A percentile compares a stretch with the other conserved stretches of the same genome.
phyloP scores from a whole-genome alignment of 352 stramenopile genomes.

The Phytophthora boehmeriae region DNA sequence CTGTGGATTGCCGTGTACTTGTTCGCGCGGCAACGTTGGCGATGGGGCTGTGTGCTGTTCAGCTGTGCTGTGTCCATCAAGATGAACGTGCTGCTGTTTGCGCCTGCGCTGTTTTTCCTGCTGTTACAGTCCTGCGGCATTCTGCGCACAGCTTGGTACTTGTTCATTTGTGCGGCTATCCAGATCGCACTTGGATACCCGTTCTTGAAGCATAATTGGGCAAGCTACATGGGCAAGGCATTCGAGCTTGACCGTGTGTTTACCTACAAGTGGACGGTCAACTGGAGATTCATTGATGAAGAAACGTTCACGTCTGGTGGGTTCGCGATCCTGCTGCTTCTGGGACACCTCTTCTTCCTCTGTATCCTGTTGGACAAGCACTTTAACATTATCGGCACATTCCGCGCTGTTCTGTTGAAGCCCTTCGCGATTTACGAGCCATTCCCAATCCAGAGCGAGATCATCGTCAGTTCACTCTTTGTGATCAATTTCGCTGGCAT shows the following conservation, averaged over 20 bases:
- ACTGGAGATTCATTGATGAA: slow-evolving; percentile 94
- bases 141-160: slow-evolving; percentile 78
- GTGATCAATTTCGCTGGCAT: slow-evolving; percentile 97
- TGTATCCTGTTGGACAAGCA: slow-evolving; percentile 84
- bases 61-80: slow-evolving; percentile 98
- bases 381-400: slow-evolving; percentile 78
- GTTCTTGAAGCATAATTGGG: slow-evolving; percentile 95
- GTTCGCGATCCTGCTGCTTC: slow-evolving; percentile 65
- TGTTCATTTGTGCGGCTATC: slow-evolving; percentile 92
- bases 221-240: slow-evolving; percentile 95
- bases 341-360: slow-evolving; percentile 72
- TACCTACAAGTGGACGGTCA: slow-evolving; percentile 99
- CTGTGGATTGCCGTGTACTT: slow-evolving; percentile 94
- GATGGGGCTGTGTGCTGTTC: slow-evolving; percentile 93
- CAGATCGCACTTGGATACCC: slow-evolving; percentile 91
- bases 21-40: slow-evolving; percentile 83
- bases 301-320: slow-evolving; percentile 75
- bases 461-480: slow-evolving; percentile 89
- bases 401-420: slow-evolving; percentile 73
- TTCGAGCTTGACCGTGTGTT: slow-evolving; percentile 99
- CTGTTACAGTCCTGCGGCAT: slow-evolving; percentile 92
- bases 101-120: slow-evolving; percentile 95
- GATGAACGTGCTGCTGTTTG: slow-evolving; percentile 99
- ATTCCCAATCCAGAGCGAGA: slow-evolving; percentile 82
- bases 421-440: slow-evolving; percentile 76